A percentile compares a stretch with the other conserved stretches of the same genome.
phyloP scores from a whole-genome alignment of 2,329 filamentous ascomycete species.

The Alternaria sp. region DNA sequence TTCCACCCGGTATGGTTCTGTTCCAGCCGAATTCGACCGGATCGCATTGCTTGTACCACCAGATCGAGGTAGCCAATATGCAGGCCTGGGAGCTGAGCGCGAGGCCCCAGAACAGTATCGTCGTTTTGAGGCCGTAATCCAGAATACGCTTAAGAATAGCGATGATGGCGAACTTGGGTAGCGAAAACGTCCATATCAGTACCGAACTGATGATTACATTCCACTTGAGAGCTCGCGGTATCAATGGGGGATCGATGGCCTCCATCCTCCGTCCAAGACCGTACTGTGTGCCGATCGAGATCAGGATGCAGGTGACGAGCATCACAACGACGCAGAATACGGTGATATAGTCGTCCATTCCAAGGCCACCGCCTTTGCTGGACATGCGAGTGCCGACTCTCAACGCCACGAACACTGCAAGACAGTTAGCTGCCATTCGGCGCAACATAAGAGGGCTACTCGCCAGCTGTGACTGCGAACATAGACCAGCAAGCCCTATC shows the following conservation, averaged over 20 bases:
- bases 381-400: background rate
- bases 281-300: slow-evolving; percentile 6
- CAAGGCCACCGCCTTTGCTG: background rate
- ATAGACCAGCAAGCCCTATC: background rate
- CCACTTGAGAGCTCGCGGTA: slow-evolving; percentile 7
- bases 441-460: background rate
- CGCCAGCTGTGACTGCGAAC: background rate
- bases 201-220: slow-evolving; percentile 4
- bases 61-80: slow-evolving; percentile 1
- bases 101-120: slow-evolving; percentile 3
- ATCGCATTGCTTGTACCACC: slow-evolving; percentile 7
- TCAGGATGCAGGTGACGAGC: background rate
- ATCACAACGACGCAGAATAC: background rate
- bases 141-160: slow-evolving; percentile 4
- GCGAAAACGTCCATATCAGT: slow-evolving; percentile 6
- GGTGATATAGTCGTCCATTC: background rate
- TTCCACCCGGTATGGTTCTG: background rate
- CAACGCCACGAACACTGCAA: background rate
- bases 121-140: slow-evolving; percentile 3
- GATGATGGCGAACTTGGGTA: slow-evolving; percentile 7
- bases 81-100: slow-evolving; percentile 5
- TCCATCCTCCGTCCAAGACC: slow-evolving; percentile 1
- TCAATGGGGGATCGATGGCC: background rate
- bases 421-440: background rate
- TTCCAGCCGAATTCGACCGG: background rate